Base-by-base conservation (phyloP, 306 rosid species). In the Oxytropis ochrocephala region DNA sequence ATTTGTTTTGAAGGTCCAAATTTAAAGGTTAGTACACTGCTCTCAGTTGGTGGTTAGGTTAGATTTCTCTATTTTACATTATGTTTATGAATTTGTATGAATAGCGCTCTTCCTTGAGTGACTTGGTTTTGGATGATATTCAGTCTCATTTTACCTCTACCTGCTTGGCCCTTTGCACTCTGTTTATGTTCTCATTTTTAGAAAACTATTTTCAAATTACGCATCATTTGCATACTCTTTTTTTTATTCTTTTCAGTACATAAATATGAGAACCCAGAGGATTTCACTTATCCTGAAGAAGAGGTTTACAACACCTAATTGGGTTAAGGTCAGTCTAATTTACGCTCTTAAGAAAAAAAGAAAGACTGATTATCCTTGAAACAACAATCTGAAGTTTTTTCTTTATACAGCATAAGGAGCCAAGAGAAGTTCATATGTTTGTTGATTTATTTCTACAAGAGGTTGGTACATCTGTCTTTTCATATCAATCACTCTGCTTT, bases 351-450 rank as follows among this genome's bases (percentile, higher is more conserved):
- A 2, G 17, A 19, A 19, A 67, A n/a, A 51, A 39, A 11, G 38
- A 44, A 64, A 46, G 35, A 49, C 35, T 53, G 74, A 2, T 60
- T 43, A 59, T 44, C 55, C 43, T 69, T 42, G 27, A 50, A 66
- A 57, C 69, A 35, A 43, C 55, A 63, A 21, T 85, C 73, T 65
- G 51, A 57, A 35, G 57, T 66, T 67, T 48, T 57, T 51, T n/a
- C n/a, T n/a, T 77, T 77, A 76, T 58, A 47, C 97, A 94, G 96
- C 97, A 90, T 80, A 94, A 90, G 88, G 98, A 90, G 85, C 98
- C 98, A 41, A 82, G 96, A 72, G 98, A 90, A 82, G 96, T 94
- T 86, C 97, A 89, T 81, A 94, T 90, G 92, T 91, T 94, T 67
- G 91, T 90, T 52, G 98, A 90, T 85, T 82, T 94, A 64, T 91